Percentiles rank a stretch among this genome's conserved stretches.
These are phyloP conservation scores for Chlamydomonas sp. DNA, from an alignment of 139 green algal genomes.

Conservation along the genomic window DNA sequence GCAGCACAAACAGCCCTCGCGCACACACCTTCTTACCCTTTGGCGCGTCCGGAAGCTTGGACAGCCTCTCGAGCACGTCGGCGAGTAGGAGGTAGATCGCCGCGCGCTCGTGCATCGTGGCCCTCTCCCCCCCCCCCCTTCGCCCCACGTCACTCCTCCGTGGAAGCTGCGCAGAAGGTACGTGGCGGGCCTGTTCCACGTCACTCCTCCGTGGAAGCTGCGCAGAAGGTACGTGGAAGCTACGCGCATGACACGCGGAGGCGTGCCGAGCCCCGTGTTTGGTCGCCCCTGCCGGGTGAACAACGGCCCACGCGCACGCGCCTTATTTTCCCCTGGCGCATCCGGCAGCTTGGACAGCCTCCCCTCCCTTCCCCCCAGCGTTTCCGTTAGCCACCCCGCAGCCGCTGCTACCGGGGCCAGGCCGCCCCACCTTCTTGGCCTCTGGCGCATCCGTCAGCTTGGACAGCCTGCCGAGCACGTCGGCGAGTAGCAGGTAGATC, in stretches of 20 bases:
- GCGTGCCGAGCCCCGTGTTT: too few relatives aligned
- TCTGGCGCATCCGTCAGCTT: conserved; percentile 56
- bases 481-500: conserved; percentile 59
- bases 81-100: conserved; percentile 61
- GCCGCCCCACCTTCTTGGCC: conserved; percentile 49
- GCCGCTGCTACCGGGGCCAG: background rate
- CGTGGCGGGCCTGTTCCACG: too few relatives aligned
- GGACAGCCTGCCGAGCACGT: conserved; percentile 38
- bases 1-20: background rate
- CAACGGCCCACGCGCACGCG: conserved; percentile 2
- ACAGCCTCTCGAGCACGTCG: conserved; percentile 36
- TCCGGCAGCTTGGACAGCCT: conserved; percentile 45
- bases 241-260: too few relatives aligned
- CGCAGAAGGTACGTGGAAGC: too few relatives aligned
- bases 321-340: conserved; percentile 60
- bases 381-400: too few relatives aligned
- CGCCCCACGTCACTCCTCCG: too few relatives aligned
- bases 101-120: conserved; percentile 48
- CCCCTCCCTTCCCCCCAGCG: background rate
- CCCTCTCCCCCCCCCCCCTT: conserved; percentile 19
- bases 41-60: conserved; percentile 48
- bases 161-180: too few relatives aligned
- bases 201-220: too few relatives aligned
- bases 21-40: conserved; percentile 57
- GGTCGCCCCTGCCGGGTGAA: background rate